phyloP scores from a whole-genome alignment of 2,329 filamentous ascomycete species.

The Neocucurbitaria cava region DNA sequence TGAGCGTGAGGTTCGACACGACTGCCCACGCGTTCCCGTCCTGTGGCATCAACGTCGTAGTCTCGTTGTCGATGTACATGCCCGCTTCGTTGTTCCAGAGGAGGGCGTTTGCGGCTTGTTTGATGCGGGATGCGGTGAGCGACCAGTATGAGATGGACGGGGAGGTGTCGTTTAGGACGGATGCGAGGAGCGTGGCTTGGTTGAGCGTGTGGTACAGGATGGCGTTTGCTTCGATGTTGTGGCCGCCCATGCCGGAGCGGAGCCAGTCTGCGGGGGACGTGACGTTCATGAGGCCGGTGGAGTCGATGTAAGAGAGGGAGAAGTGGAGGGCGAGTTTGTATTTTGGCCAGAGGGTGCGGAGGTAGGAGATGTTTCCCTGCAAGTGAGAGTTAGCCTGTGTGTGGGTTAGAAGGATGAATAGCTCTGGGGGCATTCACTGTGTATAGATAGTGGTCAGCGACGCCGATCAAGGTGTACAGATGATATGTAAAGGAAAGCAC shows the following conservation, averaged over 20 bases:
- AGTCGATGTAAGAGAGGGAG: constrained; percentile 52
- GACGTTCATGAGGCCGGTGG: constrained; percentile 55
- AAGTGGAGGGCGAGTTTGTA: constrained; percentile 55
- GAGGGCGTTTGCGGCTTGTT: constrained; percentile 54
- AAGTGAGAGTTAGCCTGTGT: constrained; percentile 4
- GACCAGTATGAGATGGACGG: constrained; percentile 53
- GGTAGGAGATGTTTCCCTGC: constrained; percentile 49
- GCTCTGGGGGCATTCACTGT: constrained; percentile 33
- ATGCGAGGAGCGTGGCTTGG: constrained; percentile 60
- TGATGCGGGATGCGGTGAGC: constrained; percentile 51
- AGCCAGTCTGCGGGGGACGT: constrained; percentile 57
- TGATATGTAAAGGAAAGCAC: constrained; percentile 63
- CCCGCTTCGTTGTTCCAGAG: constrained; percentile 59
- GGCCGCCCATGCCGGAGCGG: constrained; percentile 58
- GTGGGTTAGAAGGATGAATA: no score
- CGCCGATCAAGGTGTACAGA: constrained; percentile 56
- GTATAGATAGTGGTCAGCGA: constrained; percentile 55
- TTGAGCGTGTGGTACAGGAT: constrained; percentile 60
- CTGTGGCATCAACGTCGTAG: constrained; percentile 58
- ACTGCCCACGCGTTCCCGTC: constrained; percentile 55
- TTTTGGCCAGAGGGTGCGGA: constrained; percentile 52
- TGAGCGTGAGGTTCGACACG: constrained; percentile 47
- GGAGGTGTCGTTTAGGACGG: constrained; percentile 54
- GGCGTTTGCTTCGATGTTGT: constrained; percentile 57
- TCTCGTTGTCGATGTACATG: constrained; percentile 63